A percentile compares a stretch with the other conserved stretches of the same genome.
Evolutionary conservation across 1,139 yeast species (phyloP).

Genomic region (Yamadazyma jaroonii): DNA sequence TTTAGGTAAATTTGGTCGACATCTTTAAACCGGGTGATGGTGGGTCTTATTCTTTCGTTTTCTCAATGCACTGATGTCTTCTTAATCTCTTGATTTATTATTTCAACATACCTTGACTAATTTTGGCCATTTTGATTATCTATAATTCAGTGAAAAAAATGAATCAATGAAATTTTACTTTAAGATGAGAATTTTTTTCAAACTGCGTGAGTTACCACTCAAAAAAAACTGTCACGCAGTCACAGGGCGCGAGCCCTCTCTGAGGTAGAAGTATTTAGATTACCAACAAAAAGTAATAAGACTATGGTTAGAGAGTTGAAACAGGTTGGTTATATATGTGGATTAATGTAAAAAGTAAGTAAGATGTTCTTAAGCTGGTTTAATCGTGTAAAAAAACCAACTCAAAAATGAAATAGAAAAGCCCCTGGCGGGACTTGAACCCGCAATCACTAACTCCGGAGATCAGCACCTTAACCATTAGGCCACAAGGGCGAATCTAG

Average conservation of each 20-base stretch:
- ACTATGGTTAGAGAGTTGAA: no score
- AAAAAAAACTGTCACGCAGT: conserved; percentile 7
- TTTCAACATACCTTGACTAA: conserved; percentile 51
- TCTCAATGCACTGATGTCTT: no score
- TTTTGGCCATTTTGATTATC: conserved; percentile 53
- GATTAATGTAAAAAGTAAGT: no score
- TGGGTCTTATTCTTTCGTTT: no score
- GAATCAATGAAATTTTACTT: conserved; percentile 5
- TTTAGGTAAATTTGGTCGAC: no score
- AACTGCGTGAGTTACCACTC: neutral
- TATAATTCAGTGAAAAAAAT: conserved; percentile 12
- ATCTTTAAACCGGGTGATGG: no score
- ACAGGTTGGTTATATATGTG: no score
- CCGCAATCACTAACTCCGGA: conserved; percentile 58
- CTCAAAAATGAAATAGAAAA: conserved; percentile 14
- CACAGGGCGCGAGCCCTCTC: conserved; percentile 23
- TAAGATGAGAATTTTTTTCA: conserved; percentile 13
- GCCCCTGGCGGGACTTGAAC: conserved; percentile 61
- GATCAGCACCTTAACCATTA: conserved; percentile 55
- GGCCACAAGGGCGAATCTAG: conserved; percentile 48
- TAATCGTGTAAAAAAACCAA: neutral
- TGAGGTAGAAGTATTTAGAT: neutral
- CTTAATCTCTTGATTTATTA: no score
- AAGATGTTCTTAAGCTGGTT: no score
- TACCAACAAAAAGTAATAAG: no score